phyloP scores from a whole-genome alignment of 2,329 filamentous ascomycete species.

The Pseudocercospora musae region DNA sequence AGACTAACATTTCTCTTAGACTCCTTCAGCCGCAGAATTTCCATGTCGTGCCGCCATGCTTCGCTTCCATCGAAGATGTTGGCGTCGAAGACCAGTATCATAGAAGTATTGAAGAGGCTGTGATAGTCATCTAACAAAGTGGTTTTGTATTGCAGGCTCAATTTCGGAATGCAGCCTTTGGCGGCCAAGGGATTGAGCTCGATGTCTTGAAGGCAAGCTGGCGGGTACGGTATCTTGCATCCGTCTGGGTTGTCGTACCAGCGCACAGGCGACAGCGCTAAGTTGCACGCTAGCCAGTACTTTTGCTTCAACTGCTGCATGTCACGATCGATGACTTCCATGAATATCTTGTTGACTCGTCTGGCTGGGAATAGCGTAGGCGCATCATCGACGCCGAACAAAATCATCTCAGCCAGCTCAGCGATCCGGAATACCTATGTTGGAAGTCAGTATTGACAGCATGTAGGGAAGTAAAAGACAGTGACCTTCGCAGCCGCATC shows the following conservation, averaged over 20 bases:
- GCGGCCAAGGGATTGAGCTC: background rate
- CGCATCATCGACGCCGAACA: background rate
- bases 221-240: too few species aligned
- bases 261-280: too few species aligned
- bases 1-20: too few species aligned
- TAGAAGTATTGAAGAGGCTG: too few species aligned
- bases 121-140: too few species aligned
- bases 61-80: too few species aligned
- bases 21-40: too few species aligned
- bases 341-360: background rate
- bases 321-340: background rate
- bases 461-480: background rate
- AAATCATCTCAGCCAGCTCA: background rate
- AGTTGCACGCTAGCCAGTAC: too few species aligned
- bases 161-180: background rate
- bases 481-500: background rate
- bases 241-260: too few species aligned
- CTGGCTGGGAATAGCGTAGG: constrained; percentile 22
- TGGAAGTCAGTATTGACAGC: background rate
- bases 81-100: too few species aligned
- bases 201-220: background rate
- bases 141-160: background rate
- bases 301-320: too few species aligned
- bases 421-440: background rate
- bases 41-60: too few species aligned